These are phyloP conservation scores for Geranium brycei DNA, from an alignment of 345 rosid species.

Conservation along the genomic window DNA sequence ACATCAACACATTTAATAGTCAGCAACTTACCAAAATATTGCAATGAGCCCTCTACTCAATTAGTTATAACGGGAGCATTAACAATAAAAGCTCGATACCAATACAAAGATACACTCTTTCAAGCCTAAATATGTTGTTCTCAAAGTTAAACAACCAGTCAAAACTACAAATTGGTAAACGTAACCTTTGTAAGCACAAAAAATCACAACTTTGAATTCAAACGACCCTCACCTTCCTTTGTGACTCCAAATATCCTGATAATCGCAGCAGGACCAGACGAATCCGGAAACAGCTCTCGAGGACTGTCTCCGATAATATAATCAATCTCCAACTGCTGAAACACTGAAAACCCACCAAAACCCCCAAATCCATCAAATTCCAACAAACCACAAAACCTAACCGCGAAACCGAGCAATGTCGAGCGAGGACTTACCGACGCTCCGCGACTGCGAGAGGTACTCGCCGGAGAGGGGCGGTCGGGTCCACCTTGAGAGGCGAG, in stretches of 20 bases:
- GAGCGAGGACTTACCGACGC: slow-evolving; percentile 34
- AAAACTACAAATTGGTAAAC: not conserved
- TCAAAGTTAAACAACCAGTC: not conserved
- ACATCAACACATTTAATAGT: not conserved
- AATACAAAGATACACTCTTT: no score
- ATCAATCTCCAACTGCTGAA: slow-evolving; percentile 96
- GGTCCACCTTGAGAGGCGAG: slow-evolving; percentile 56
- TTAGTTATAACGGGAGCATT: not conserved
- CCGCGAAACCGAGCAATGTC: not conserved
- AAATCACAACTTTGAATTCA: not conserved
- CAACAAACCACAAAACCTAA: slow-evolving; percentile 6
- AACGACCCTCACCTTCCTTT: slow-evolving; percentile 44
- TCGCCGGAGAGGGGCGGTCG: slow-evolving; percentile 58
- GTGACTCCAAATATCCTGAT: slow-evolving; percentile 85
- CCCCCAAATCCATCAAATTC: not conserved
- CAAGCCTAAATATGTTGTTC: no score
- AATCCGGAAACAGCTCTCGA: slow-evolving; percentile 41
- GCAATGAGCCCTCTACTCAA: not conserved
- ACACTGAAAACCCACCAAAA: slow-evolving; percentile 26
- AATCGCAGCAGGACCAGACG: slow-evolving; percentile 73
- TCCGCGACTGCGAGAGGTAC: slow-evolving; percentile 40
- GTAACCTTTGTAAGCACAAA: not conserved
- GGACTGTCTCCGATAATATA: slow-evolving; percentile 54
- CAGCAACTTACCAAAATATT: not conserved
- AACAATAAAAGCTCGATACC: not conserved